Percentiles rank a stretch among this genome's conserved stretches.
phyloP scores from a whole-genome alignment of 2,329 filamentous ascomycete genomes.

The Fusarium palustre region DNA sequence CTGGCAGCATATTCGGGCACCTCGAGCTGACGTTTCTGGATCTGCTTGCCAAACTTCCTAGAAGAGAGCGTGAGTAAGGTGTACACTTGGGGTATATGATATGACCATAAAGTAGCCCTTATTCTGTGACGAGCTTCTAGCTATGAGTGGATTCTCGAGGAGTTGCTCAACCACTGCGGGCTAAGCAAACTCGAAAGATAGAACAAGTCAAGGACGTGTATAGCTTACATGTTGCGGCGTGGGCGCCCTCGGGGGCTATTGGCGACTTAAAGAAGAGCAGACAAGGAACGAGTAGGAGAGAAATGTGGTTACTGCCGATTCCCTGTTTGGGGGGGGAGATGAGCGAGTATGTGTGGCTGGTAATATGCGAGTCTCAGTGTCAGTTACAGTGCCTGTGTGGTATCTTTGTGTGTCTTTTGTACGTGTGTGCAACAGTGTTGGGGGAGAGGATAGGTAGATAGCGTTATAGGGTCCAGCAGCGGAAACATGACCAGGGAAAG shows the following conservation, averaged over 20 bases:
- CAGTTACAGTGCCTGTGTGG: slow-evolving; percentile 37
- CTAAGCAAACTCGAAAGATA: slow-evolving; percentile 11
- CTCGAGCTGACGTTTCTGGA: slow-evolving; percentile 98
- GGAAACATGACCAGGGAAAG: slow-evolving; percentile 23
- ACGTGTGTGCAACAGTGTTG: slow-evolving; percentile 35
- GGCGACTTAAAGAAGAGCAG: slow-evolving; percentile 33
- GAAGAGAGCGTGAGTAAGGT: slow-evolving; percentile 28
- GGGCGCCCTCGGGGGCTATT: slow-evolving; percentile 43
- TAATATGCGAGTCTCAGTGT: slow-evolving; percentile 41
- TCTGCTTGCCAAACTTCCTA: slow-evolving; percentile 99
- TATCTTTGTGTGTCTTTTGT: slow-evolving; percentile 35
- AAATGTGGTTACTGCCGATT: slow-evolving; percentile 17
- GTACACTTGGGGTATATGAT: slow-evolving; percentile 4
- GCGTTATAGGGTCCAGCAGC: slow-evolving; percentile 20
- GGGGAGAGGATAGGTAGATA: slow-evolving; percentile 29
- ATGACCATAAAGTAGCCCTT: slow-evolving; percentile 7
- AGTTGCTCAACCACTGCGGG: slow-evolving; percentile 10
- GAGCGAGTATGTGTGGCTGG: slow-evolving; percentile 38
- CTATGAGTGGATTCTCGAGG: slow-evolving; percentile 6
- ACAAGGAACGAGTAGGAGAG: slow-evolving; percentile 22
- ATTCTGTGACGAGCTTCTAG: slow-evolving; percentile 6
- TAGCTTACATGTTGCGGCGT: slow-evolving; percentile 53
- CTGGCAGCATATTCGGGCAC: slow-evolving; percentile 99
- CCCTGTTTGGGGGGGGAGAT: slow-evolving; percentile 16
- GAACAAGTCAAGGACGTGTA: slow-evolving; percentile 14